A percentile compares a stretch with the other conserved stretches of the same genome.
phyloP scores from a whole-genome alignment of 495 filamentous ascomycete genomes.

The Annulohypoxylon moriforme region DNA sequence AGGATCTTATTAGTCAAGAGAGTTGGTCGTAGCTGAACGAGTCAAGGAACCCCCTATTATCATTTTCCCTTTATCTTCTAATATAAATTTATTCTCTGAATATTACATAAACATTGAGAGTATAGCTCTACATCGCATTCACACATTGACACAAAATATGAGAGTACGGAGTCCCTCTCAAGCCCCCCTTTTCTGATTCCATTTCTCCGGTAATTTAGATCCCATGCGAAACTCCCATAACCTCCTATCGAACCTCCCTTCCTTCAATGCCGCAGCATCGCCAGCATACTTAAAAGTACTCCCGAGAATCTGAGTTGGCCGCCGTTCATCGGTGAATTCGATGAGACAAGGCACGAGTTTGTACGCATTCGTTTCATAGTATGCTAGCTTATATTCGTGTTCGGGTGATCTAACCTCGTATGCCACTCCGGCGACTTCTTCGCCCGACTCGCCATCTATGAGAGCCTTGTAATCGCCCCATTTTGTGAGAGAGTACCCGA shows the following conservation, averaged over 20 bases:
- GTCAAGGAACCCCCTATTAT: not conserved
- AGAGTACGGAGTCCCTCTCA: not conserved
- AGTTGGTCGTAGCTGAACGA: not conserved
- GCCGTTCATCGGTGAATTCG: not conserved
- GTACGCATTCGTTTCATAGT: constrained; percentile 2
- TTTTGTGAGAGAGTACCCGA: not conserved
- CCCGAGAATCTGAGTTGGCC: not conserved
- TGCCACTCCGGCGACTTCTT: not conserved
- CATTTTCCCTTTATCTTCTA: not conserved
- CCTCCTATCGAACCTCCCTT: not conserved
- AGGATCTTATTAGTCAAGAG: not conserved
- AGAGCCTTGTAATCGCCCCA: not conserved
- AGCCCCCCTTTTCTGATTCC: not conserved
- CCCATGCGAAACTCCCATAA: not conserved
- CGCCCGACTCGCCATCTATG: not conserved
- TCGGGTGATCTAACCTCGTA: constrained; percentile 1
- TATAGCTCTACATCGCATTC: not conserved
- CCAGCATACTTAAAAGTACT: constrained; percentile 3
- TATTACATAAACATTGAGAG: not conserved
- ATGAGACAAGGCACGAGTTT: constrained; percentile 2
- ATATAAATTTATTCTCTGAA: not conserved
- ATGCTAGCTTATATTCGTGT: not conserved
- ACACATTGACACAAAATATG: not conserved
- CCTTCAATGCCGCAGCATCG: not conserved
- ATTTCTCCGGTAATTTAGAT: not conserved